Evolutionary conservation across 2,329 filamentous ascomycete species (phyloP), one percentile per base, ranked within the genome.

Genomic region (Aspergillus texensis): DNA sequence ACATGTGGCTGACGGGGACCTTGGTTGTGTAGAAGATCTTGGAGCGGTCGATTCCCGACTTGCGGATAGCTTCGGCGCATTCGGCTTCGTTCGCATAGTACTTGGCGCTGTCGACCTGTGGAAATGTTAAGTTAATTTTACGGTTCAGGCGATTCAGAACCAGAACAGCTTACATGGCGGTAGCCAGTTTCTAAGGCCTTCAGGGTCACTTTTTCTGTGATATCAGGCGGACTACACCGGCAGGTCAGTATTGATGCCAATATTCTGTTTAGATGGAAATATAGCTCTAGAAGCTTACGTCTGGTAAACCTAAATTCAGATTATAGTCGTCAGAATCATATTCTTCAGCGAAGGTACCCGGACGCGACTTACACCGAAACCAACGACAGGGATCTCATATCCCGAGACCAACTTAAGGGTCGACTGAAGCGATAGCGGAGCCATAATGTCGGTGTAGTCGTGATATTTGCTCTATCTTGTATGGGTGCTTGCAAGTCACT

Each of bases 11-110:
- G 2, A 81, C 78, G 4, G 84, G 84, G 9, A 89, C 82, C 72
- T 89, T 89, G 65, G 83, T 86, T 8, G 87, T 89, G 74, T 87
- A 89, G 79, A 88, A 89, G 61, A 89, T 78, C 41, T 86, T 75
- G 28, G 81, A 80, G 9, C 88, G 83, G 14, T 84, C 81, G 55
- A 89, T 71, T 2, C 79, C 79, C 8, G 84, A 83, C 59, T 80
- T 79, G 1, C 79, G 74, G 64, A 89, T 85, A 11, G 85, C 87
- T 14, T 78, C 74, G 1, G 81, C 82, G 57, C 83, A 84, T 50
- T 86, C 82, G 11, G 76, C 78, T 75, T 89, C 87, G 66, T 89
- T 89, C 43, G 78, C 78, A 73, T 89, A 89, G 28, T 75, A 80
- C 12, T 82, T 81, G 3, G 87, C 86, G 1, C 83, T 85, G 73